Conservation (phyloP, 148 eudicot species). For the Bassia scoparia region DNA sequence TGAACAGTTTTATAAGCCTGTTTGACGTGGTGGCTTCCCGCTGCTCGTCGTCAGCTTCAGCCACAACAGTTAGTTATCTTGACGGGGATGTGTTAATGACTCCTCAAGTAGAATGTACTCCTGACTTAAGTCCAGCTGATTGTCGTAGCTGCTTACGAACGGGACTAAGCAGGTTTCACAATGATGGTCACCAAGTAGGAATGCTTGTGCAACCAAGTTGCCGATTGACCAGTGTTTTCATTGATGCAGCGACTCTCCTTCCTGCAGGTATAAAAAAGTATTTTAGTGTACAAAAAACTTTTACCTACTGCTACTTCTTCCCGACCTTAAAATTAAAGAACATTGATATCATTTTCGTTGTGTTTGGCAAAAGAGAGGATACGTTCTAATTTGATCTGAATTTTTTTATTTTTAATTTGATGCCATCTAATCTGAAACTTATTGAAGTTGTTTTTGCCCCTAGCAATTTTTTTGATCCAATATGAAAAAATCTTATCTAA, state of each 20-base stretch:
- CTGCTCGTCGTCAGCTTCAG: not conserved
- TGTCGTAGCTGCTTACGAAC: constrained; percentile 28
- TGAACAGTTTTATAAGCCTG: constrained; percentile 1
- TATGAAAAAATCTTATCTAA: too few species aligned
- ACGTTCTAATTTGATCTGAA: too few species aligned
- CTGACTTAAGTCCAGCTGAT: constrained; percentile 18
- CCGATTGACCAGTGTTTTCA: constrained; percentile 12
- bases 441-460: too few species aligned
- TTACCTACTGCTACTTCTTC: too few species aligned
- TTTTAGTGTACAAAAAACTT: too few species aligned
- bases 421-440: too few species aligned
- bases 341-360: too few species aligned
- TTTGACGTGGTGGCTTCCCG: not conserved
- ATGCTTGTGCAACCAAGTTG: constrained; percentile 25
- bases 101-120: constrained; percentile 24
- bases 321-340: too few species aligned
- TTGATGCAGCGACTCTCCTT: not conserved
- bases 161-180: constrained; percentile 17
- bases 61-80: constrained; percentile 12
- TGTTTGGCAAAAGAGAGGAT: too few species aligned
- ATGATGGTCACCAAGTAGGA: constrained; percentile 10
- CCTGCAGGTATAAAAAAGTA: not conserved
- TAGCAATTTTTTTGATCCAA: too few species aligned
- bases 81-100: not conserved
- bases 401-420: too few species aligned